phyloP scores from a whole-genome alignment of 768 basidiomycete species.

The Lactifluus pinguis region DNA sequence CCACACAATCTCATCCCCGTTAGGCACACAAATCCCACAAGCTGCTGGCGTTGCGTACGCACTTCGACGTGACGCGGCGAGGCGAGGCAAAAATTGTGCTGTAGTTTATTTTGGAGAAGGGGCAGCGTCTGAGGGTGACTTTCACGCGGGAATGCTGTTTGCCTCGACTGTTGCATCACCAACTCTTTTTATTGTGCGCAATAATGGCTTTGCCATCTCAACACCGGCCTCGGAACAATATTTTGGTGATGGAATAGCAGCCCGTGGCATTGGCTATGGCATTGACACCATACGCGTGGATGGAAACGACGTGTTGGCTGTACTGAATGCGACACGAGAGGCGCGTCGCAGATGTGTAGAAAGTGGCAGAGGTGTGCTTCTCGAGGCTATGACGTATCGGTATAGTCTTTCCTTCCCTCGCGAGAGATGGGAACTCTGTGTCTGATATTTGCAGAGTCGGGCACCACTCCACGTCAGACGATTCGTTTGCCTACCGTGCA shows the following conservation, averaged over 20 bases:
- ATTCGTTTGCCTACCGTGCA: slow-evolving; percentile 88
- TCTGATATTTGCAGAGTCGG: slow-evolving; percentile 47
- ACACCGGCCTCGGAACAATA: slow-evolving; percentile 87
- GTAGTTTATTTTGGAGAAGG: slow-evolving; percentile 92
- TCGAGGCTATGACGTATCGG: slow-evolving; percentile 92
- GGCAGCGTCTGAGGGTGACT: slow-evolving; percentile 91
- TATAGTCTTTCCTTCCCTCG: slow-evolving; percentile 24
- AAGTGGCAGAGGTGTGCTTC: slow-evolving; percentile 70
- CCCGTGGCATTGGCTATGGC: slow-evolving; percentile 87
- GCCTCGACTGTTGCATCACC: slow-evolving; percentile 71
- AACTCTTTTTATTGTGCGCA: slow-evolving; percentile 63
- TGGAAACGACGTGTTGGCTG: slow-evolving; percentile 87
- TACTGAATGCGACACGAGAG: slow-evolving; percentile 63
- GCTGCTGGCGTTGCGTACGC: slow-evolving; percentile 92
- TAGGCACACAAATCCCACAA: slow-evolving; percentile 92
- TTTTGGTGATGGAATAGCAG: slow-evolving; percentile 87
- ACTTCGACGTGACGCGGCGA: slow-evolving; percentile 63
- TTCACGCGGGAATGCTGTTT: slow-evolving; percentile 82
- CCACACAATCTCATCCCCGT: slow-evolving; percentile 87
- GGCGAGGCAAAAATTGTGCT: slow-evolving; percentile 65
- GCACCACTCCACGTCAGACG: slow-evolving; percentile 94
- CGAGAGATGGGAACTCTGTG: background rate
- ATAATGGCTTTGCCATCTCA: slow-evolving; percentile 93
- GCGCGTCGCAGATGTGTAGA: slow-evolving; percentile 64
- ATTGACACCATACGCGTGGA: slow-evolving; percentile 89